phyloP scores from a whole-genome alignment of 2,329 filamentous ascomycete genomes.

The Orbilia blumenaviensis region DNA sequence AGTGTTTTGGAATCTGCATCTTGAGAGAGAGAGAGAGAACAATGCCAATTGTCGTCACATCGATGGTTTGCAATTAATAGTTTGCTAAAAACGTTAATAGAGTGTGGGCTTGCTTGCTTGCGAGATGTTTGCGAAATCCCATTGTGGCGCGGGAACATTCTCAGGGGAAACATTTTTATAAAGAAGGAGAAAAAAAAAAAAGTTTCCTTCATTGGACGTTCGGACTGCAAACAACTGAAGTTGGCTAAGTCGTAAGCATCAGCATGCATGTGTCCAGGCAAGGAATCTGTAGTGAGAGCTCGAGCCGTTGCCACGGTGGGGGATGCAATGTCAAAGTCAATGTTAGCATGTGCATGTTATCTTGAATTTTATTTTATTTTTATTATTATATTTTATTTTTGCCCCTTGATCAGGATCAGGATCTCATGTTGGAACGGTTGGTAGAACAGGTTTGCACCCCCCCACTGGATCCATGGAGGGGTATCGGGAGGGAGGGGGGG shows the following conservation, averaged over 20 bases:
- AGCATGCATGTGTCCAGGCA: conserved; percentile 29
- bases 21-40: neutral
- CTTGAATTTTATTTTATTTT: too few relatives aligned
- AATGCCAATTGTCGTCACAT: neutral
- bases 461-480: conserved; percentile 6
- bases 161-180: conserved; percentile 6
- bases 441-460: neutral
- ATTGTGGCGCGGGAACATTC: conserved; percentile 39
- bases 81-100: conserved; percentile 5
- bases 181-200: too few relatives aligned
- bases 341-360: too few relatives aligned
- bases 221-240: too few relatives aligned
- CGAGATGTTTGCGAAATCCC: conserved; percentile 42
- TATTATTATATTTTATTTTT: too few relatives aligned
- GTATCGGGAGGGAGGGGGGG: neutral
- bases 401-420: too few relatives aligned
- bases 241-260: neutral
- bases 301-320: conserved; percentile 14
- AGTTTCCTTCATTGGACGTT: neutral
- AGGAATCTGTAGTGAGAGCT: conserved; percentile 45
- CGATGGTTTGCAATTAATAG: neutral
- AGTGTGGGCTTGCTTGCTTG: neutral
- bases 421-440: conserved; percentile 17
- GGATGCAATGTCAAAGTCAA: neutral
- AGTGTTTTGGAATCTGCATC: conserved; percentile 45